Percentiles rank a stretch among this genome's conserved stretches.
These are phyloP conservation scores for Anthracocystis setariae DNA, from an alignment of 1,284 basidiomycete species.

Conservation along the genomic window DNA sequence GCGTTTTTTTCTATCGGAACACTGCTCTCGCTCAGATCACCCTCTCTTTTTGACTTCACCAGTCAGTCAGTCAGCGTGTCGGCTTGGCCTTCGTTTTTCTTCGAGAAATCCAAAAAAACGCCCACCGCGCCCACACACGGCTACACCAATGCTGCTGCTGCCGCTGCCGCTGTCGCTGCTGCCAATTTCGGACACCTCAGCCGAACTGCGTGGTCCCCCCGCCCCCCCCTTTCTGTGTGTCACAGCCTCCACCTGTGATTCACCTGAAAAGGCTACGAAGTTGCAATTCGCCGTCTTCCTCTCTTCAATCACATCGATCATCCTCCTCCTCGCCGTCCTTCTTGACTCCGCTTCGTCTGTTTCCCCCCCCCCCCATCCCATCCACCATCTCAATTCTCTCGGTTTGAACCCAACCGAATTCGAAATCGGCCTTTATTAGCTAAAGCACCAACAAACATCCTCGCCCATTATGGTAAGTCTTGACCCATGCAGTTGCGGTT, in stretches of 20 bases:
- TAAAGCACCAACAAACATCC: neutral
- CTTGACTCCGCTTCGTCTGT: neutral
- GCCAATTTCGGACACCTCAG: too few species aligned
- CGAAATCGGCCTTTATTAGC: neutral
- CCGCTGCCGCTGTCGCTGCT: too few species aligned
- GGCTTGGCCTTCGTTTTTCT: too few species aligned
- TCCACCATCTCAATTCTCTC: conserved; percentile 10
- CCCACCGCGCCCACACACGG: too few species aligned
- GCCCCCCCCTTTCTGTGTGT: neutral
- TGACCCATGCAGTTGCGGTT: neutral
- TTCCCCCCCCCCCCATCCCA: too few species aligned
- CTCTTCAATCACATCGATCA: conserved; percentile 2
- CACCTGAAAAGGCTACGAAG: too few species aligned
- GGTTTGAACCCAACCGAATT: neutral
- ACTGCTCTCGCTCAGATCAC: conserved; percentile 7
- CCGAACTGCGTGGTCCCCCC: neutral
- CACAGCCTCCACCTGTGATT: neutral
- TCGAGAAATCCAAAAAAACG: too few species aligned
- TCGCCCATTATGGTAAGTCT: conserved; percentile 27
- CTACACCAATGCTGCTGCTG: too few species aligned
- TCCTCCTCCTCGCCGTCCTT: conserved; percentile 1
- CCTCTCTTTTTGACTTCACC: neutral
- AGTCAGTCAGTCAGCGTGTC: too few species aligned
- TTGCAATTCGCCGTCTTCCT: neutral
- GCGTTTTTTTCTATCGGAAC: neutral